These are phyloP conservation scores for Zancudomyces culisetae DNA, from an alignment of 371 early-diverging fungal genomes.

Conservation along the genomic window DNA sequence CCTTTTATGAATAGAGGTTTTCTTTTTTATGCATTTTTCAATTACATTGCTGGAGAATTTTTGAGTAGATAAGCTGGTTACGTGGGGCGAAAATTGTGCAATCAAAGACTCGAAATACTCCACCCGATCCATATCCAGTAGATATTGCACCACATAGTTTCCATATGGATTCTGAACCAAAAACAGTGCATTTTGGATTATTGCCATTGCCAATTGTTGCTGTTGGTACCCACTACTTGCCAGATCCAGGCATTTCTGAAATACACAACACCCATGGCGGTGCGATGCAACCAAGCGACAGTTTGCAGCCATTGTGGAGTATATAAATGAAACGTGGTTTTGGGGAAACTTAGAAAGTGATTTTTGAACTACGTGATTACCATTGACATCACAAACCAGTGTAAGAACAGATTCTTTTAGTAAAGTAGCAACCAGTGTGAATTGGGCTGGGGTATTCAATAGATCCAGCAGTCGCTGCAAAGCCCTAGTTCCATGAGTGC, in stretches of 20 bases:
- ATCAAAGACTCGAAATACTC: conserved; percentile 49
- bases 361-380: conserved; percentile 97
- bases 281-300: conserved; percentile 82
- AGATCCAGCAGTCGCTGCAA: conserved; percentile 87
- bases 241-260: conserved; percentile 90
- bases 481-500: conserved; percentile 95
- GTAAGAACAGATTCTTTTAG: conserved; percentile 57
- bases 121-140: conserved; percentile 56
- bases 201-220: conserved; percentile 51
- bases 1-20: conserved; percentile 43
- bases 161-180: conserved; percentile 90
- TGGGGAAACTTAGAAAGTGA: conserved; percentile 57
- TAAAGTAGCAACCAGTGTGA: conserved; percentile 44
- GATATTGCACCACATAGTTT: conserved; percentile 96
- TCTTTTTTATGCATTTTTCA: conserved; percentile 78
- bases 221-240: conserved; percentile 41
- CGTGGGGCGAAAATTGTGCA: conserved; percentile 51
- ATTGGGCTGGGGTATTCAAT: conserved; percentile 34
- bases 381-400: conserved; percentile 88
- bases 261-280: conserved; percentile 92
- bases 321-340: conserved; percentile 67
- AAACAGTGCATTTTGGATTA: conserved; percentile 51
- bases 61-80: conserved; percentile 59
- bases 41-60: conserved; percentile 87
- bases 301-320: conserved; percentile 66